These are phyloP conservation scores for Cercophora sp. DNA, from an alignment of 495 filamentous ascomycete species.

Conservation along the genomic window DNA sequence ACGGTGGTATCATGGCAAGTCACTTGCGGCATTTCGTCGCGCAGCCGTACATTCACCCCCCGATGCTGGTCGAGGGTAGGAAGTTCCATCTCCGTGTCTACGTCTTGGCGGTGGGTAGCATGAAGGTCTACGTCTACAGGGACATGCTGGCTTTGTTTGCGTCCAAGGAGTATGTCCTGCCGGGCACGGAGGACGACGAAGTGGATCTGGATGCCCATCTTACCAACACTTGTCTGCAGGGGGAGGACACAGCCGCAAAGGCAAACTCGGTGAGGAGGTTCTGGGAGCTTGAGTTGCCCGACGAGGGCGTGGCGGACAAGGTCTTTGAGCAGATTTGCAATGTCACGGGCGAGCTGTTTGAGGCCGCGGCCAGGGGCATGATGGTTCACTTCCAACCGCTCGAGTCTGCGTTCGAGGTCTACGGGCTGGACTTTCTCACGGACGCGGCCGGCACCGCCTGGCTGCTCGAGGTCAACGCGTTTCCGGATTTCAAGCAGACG, in stretches of 20 bases:
- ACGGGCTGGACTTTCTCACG: slow-evolving; percentile 86
- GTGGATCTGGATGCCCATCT: slow-evolving; percentile 69
- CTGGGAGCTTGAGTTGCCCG: slow-evolving; percentile 56
- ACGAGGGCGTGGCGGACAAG: slow-evolving; percentile 24
- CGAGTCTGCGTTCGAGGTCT: slow-evolving; percentile 85
- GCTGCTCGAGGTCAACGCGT: slow-evolving; percentile 92
- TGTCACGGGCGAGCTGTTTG: slow-evolving; percentile 71
- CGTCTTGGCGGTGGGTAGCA: slow-evolving; percentile 70
- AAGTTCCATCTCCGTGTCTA: slow-evolving; percentile 97
- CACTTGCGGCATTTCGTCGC: slow-evolving; percentile 94
- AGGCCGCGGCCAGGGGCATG: slow-evolving; percentile 78
- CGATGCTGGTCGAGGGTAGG: slow-evolving; percentile 67
- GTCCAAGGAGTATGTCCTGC: slow-evolving; percentile 54
- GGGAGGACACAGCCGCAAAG: slow-evolving; percentile 23
- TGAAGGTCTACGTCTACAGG: slow-evolving; percentile 82
- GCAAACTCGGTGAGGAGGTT: slow-evolving; percentile 57
- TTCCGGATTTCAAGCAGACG: slow-evolving; percentile 91
- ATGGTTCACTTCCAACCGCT: slow-evolving; percentile 87
- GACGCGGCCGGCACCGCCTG: slow-evolving; percentile 60
- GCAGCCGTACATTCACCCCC: slow-evolving; percentile 92
- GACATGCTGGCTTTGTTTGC: slow-evolving; percentile 93
- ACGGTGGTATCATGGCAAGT: slow-evolving; percentile 69
- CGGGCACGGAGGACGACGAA: slow-evolving; percentile 29
- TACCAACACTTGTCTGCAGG: slow-evolving; percentile 96
- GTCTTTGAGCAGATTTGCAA: slow-evolving; percentile 70